These are phyloP conservation scores for Phytophthora sp. DNA, from an alignment of 352 stramenopile genomes.

Conservation along the genomic window DNA sequence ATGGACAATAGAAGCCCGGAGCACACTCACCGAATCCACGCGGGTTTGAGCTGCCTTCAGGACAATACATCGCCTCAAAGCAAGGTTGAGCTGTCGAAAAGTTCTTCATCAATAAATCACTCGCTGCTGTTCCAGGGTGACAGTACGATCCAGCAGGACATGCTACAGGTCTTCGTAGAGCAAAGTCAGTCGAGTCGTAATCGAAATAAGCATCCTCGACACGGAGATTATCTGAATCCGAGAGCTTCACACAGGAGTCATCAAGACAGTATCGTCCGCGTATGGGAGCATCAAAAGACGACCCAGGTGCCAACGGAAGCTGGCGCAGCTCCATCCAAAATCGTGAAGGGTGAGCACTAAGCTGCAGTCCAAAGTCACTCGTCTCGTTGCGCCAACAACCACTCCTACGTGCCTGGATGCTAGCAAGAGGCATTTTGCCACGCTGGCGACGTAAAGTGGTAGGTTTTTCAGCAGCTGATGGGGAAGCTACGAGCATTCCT, in stretches of 20 bases:
- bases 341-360: constrained; percentile 76
- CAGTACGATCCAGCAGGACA: constrained; percentile 92
- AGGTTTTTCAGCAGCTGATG: constrained; percentile 39
- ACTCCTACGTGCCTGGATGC: constrained; percentile 75
- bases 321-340: constrained; percentile 95
- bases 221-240: constrained; percentile 82
- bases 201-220: constrained; percentile 85
- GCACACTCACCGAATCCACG: constrained; percentile 87
- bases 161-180: constrained; percentile 81
- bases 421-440: constrained; percentile 20
- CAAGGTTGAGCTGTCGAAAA: constrained; percentile 89
- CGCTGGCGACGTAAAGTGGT: constrained; percentile 48
- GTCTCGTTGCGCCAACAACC: constrained; percentile 97
- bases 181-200: constrained; percentile 78
- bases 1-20: constrained; percentile 93
- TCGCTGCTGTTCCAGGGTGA: constrained; percentile 86
- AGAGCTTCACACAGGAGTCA: constrained; percentile 87
- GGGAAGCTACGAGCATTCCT: constrained; percentile 43
- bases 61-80: constrained; percentile 92
- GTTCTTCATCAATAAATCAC: constrained; percentile 84
- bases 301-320: constrained; percentile 82
- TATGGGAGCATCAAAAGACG: constrained; percentile 77
- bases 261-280: constrained; percentile 95
- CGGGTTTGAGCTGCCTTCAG: constrained; percentile 86
- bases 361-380: constrained; percentile 94